Conservation (phyloP, 495 filamentous ascomycete species). For the Penicillium lagena region DNA sequence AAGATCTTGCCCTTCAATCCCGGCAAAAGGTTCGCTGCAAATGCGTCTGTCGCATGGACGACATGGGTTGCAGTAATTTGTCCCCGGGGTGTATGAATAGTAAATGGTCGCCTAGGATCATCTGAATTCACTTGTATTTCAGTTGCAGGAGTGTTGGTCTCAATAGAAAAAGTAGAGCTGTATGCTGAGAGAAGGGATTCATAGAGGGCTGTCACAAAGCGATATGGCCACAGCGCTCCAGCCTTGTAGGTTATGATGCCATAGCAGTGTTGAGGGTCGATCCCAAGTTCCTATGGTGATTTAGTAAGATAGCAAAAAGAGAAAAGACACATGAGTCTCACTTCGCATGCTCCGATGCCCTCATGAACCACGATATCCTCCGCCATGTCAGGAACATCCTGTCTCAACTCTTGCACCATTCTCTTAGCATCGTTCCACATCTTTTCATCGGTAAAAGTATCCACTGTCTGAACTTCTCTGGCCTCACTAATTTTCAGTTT, state of each 20-base stretch:
- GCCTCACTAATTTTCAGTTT: constrained; percentile 13
- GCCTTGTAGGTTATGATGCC: constrained; percentile 27
- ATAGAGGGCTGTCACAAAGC: constrained; percentile 35
- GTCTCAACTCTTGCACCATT: constrained; percentile 18
- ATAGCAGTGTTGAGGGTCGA: constrained; percentile 5
- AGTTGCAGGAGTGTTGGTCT: constrained; percentile 23
- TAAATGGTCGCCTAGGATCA: constrained; percentile 14
- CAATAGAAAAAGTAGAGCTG: constrained; percentile 22
- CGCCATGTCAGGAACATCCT: constrained; percentile 2
- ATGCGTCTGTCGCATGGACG: constrained; percentile 45
- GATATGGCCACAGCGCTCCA: constrained; percentile 38
- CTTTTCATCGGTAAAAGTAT: constrained; percentile 26
- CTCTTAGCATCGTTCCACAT: constrained; percentile 26
- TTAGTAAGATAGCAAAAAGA: background rate
- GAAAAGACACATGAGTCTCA: constrained; percentile 4
- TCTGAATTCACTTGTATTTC: constrained; percentile 1
- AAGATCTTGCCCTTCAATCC: constrained; percentile 36
- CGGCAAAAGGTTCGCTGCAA: constrained; percentile 38
- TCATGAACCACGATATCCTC: constrained; percentile 2
- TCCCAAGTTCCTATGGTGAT: constrained; percentile 3
- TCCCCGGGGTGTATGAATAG: constrained; percentile 27
- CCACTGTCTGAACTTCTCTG: constrained; percentile 26
- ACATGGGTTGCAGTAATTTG: constrained; percentile 29
- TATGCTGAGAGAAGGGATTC: constrained; percentile 19
- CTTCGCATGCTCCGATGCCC: constrained; percentile 18